Base-by-base conservation (phyloP, 495 filamentous ascomycete genomes). In the Xylona heveae region DNA sequence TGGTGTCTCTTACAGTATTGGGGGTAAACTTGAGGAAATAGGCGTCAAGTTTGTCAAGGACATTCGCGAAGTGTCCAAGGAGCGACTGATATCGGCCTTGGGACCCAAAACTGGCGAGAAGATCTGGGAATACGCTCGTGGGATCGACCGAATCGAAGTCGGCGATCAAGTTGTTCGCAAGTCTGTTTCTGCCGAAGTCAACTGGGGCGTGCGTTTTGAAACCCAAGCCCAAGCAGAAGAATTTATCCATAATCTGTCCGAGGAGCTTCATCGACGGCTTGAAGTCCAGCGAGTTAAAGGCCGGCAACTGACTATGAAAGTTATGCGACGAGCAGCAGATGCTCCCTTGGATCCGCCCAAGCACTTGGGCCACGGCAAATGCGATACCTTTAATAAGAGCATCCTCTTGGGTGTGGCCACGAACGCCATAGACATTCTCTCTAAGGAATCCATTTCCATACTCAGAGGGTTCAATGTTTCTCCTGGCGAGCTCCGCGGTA, bases 141-240 rank as follows among this genome's bases (percentile, higher is more conserved):
- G 88, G 1, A 80, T 95, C 33, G 90, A 97, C 50, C 59, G 64
- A 26, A 59, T 69, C 0, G 84, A 91, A 50, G 80, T 95, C 18
- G 88, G 88, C 20, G 76, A 82, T 28, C 74, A 83, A 46, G 60
- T 66, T 0, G 45, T 66, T 8, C 67, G 88, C 21, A 93, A 94
- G 46, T 93, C 84, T 0, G 78, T 95, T 8, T 92, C 84, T 1
- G 85, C 84, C 0, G 84, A 95, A 38, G 80, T 97, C 36, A 97
- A 93, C 43, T 97, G 90, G 90, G 88, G 88, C 2, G 88, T 97
- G 32, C 71, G 88, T 19, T 97, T 97, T 42, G 69, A 79, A 34
- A 88, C 65, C 28, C 80, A 92, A 37, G 67, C 66, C 5, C 85
- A 97, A 49, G 81, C 78, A 0, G 88, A 95, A 26, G 75, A 82